Evolutionary conservation across 2,329 filamentous ascomycete genomes (phyloP), one percentile per base, ranked within the genome.

Genomic region (Fusarium buxicola): DNA sequence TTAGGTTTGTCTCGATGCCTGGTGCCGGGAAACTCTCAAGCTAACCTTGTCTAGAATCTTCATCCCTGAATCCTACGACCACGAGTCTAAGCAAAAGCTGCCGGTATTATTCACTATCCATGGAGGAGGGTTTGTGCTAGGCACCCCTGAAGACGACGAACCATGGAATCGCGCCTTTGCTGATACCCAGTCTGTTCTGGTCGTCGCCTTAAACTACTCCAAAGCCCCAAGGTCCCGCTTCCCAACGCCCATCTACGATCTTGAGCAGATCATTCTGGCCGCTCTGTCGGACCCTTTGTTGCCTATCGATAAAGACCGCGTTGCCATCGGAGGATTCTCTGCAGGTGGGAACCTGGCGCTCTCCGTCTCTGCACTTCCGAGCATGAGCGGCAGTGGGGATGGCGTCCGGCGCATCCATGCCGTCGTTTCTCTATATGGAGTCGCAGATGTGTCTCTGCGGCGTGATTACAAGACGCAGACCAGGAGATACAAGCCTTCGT

Each of bases 331-430:
- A 34, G 60, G 60, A 1, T 40, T 44, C 2, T 64, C 60, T 2
- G 60, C 60, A 3, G 60, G 60, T 0, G 60, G 60, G 0, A 63
- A 56, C 7, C 11, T 63, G 0, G 60, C 55, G 0, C 40, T 60
- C 1, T 63, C 60, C 1, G 60, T 64, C 0, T 60, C 60, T 1
- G 31, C 11, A 2, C 55, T 63, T 0, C 60, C 60, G 0, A 63
- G 60, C 6, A 63, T 63, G 60, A 39, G 35, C 3, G 60, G 60
- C 7, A 56, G 36, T 13, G 60, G 60, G 12, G 60, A 63, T 15
- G 60, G 60, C 2, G 13, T 60, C 0, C 46, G 55, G 2, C 41
- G 60, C 1, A 48, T 63, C 2, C 49, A 63, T 25, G 59, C 55
- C 0, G 34, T 43, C 3, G 24, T 63, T 5, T 45, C 49, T 0